Percentiles rank a stretch among this genome's conserved stretches.
phyloP scores from a whole-genome alignment of 2,329 filamentous ascomycete genomes.

The Phoma sp. region DNA sequence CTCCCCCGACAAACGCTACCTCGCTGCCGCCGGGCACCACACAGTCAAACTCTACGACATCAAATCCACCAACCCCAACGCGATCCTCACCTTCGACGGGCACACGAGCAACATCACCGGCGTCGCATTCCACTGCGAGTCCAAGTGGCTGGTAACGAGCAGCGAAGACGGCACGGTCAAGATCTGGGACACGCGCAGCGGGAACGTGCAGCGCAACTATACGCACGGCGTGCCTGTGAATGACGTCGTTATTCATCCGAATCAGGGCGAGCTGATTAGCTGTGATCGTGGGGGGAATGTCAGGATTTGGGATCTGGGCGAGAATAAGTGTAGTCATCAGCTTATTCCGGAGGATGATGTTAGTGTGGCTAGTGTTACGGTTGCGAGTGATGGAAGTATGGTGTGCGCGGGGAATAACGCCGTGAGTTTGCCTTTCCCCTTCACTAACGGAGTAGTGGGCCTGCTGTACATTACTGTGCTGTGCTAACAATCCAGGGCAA shows the following conservation, averaged over 20 bases:
- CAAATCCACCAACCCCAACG: slow-evolving; percentile 95
- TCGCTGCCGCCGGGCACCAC: slow-evolving; percentile 80
- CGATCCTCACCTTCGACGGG: slow-evolving; percentile 91
- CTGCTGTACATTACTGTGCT: too few species aligned
- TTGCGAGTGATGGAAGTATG: slow-evolving; percentile 90
- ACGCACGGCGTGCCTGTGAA: slow-evolving; percentile 88
- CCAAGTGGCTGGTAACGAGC: slow-evolving; percentile 99
- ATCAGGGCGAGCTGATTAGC: slow-evolving; percentile 97
- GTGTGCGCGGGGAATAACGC: slow-evolving; percentile 92
- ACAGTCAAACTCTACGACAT: slow-evolving; percentile 98
- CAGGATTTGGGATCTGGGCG: slow-evolving; percentile 92
- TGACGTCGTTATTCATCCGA: slow-evolving; percentile 99
- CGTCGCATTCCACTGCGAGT: slow-evolving; percentile 96
- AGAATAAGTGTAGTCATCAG: slow-evolving; percentile 97
- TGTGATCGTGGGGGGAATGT: slow-evolving; percentile 94
- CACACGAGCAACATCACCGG: slow-evolving; percentile 96
- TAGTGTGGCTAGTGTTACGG: slow-evolving; percentile 90
- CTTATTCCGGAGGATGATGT: slow-evolving; percentile 96
- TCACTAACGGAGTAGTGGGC: neutral
- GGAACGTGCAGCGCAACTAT: slow-evolving; percentile 90
- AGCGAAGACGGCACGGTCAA: slow-evolving; percentile 96
- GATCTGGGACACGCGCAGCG: slow-evolving; percentile 92
- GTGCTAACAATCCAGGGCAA: slow-evolving; percentile 69
- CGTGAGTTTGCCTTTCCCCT: slow-evolving; percentile 57
- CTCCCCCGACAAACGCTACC: slow-evolving; percentile 94